Evolutionary conservation across 305 asterid genomes (phyloP), one percentile per base, ranked within the genome.

Genomic region (Stenogyne calaminthoides): DNA sequence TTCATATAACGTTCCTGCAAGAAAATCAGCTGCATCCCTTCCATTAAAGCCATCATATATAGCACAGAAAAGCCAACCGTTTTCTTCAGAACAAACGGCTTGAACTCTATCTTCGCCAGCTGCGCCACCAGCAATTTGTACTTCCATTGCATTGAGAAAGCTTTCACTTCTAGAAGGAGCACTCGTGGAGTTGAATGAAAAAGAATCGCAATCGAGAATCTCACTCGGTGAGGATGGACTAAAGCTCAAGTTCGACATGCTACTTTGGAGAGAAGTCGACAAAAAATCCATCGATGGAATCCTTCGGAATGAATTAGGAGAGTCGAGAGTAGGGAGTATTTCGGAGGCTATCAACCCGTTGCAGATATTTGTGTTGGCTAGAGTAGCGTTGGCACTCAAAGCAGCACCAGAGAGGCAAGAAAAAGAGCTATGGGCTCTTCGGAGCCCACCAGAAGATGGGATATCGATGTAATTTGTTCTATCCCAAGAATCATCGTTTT

Each of bases 21-120:
- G 91, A 86, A 86, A 94, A 86, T 94, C 98, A 0, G 98, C 98
- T 4, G 97, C 98, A 77, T 94, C 98, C 69, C 98, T 81, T 16
- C 98, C 98, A 25, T 94, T 91, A 64, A 94, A 94, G 20, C 98
- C 98, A 60, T 91, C 98, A 25, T 89, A 91, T n/a, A 94, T 87
- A 25, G 82, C 93, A 69, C 98, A 91, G 70, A 94, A 89, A 56
- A 94, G 86, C 96, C 97, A 94, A 15, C 94, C 95, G 7, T 91
- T 88, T 71, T 91, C 97, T 71, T 94, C 97, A 1, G 97, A 89
- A 77, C 96, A 89, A 73, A 94, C 97, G 3, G 97, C 95, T 76
- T 94, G 98, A 59, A 94, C 97, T 69, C 97, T 82, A 74, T 93
- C 98, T 80, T 94, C 97, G 7, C 97, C 98, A 20, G 97, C 97